Conservation (phyloP, 805 yeast genomes). For the Teunomyces panamensis region DNA sequence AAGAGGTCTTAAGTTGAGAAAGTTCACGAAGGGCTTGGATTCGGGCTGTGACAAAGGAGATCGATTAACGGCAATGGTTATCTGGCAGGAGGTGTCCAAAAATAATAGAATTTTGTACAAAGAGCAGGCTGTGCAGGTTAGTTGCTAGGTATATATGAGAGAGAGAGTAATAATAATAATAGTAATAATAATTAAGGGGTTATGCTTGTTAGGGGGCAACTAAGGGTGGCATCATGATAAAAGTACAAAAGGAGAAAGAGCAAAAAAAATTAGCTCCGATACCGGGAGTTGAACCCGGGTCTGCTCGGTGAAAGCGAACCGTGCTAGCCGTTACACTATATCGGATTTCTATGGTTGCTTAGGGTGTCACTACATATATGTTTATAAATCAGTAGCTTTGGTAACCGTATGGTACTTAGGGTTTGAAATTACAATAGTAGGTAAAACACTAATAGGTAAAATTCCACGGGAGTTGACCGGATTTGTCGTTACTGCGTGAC, state of each 20-base stretch:
- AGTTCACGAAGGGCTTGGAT: slow-evolving; percentile 78
- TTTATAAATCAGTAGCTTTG: not conserved
- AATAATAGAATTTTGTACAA: slow-evolving; percentile 13
- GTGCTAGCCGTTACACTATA: slow-evolving; percentile 80
- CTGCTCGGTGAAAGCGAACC: slow-evolving; percentile 82
- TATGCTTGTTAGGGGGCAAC: not conserved
- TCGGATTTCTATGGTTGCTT: slow-evolving; percentile 39
- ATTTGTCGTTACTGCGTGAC: not conserved
- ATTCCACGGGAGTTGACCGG: not conserved
- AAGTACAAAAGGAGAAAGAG: not conserved
- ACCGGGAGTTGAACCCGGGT: slow-evolving; percentile 87
- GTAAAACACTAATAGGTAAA: not conserved
- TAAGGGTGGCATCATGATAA: no score
- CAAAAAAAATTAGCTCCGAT: slow-evolving; percentile 48
- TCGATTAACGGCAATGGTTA: slow-evolving; percentile 58
- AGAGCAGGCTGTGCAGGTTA: slow-evolving; percentile 17
- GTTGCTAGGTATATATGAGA: slow-evolving; percentile 5
- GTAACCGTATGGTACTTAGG: no score
- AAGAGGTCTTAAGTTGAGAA: slow-evolving; percentile 63
- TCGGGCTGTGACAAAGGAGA: slow-evolving; percentile 80
- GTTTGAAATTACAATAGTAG: no score
- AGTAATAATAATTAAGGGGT: not conserved
- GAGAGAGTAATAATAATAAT: not conserved
- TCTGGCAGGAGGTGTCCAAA: slow-evolving; percentile 26
- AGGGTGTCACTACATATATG: not conserved